Evolutionary conservation across 371 early-diverging fungal species (phyloP), one percentile per base, ranked within the genome.

Genomic region (Rhizopus stolonifer): DNA sequence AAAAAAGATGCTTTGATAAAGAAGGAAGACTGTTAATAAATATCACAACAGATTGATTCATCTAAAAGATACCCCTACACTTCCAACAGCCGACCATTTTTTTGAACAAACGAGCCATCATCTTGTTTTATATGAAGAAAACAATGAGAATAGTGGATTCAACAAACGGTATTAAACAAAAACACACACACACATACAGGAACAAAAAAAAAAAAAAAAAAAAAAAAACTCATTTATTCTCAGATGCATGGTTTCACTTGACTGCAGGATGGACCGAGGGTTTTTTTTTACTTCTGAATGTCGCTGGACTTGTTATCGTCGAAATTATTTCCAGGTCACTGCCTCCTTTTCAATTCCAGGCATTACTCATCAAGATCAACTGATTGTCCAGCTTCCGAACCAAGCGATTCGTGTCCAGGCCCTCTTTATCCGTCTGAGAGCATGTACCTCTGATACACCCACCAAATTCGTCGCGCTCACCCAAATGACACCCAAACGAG

Each of bases 401-500:
- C 26, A 36, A 34, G 45, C 46, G 48, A 46, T 58, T 7, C 65
- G 39, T 52, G 68, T 42, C 55, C 67, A 32, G 47, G 70, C 53
- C 47, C 74, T 29, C 58, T 70, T 48, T 58, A 56, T 39, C 68
- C 81, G 19, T 61, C 60, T 34, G 57, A 74, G 47, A 90, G 91
- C 92, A 4, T 62, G 53, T 32, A 57, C 54, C 11, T 56, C 53
- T n/a, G 6, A 45, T 40, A 8, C 10, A 7, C 15, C 76, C 74
- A 2, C 72, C 84, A 80, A 82, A 49, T 65, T 69, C 7, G 80
- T 93, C 18, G 88, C 88, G 13, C 68, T 93, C 2, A 77, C 91
- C 34, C 91, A 92, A 64, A 91, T 91, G 64, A 92, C 94, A 9
- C 80, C 91, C 11, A 93, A 93, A 64, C 84, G 93, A 24, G 93